Evolutionary conservation across 805 yeast genomes (phyloP), one percentile per base, ranked within the genome.

Genomic region (Metschnikowia orientalis): DNA sequence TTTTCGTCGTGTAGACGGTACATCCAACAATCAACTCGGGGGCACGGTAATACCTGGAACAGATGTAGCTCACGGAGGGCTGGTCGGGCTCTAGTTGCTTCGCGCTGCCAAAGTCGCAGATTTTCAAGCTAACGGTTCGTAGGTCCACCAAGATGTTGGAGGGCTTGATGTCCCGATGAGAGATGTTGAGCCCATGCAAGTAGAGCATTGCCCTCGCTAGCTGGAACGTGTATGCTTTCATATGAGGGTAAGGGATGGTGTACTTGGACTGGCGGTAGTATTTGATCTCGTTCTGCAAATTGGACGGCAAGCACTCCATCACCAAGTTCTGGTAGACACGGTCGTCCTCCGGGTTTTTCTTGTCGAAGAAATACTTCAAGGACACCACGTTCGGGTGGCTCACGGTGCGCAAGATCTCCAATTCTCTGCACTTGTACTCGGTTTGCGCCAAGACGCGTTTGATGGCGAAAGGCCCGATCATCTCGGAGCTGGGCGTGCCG

Each of bases 1-100:
- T 90, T 52, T 88, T 85, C 3, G 94, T 81, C 4, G 94, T 77
- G 57, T 92, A 92, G 23, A 80, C 73, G 38, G 89, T 77, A 48
- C 88, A 82, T 2, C 98, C 98, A 35, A 92, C 79, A 53, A 92
- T 84, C 40, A 92, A 72, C 59, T 92, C 99, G 1, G 99, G 99
- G 1, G 97, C 95, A 48, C 97, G 75, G 61, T 89, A 89, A 59
- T 88, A 92, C 50, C 98, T 77, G 15, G 96, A 87, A 59, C 97
- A 95, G 38, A 92, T 92, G 56, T 92, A 92, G 32, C 95, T 82
- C 42, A 89, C 95, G 1, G 94, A 81, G n/a, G 92, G 85, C 55
- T 83, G 89, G 42, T 77, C 75, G 24, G 75, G 75, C 54, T 82
- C 90, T 43, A 84, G 67, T 54, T 78, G 77, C 56, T 84, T 84